Conservation (phyloP, 192 early-diverging fungal genomes). For the Coemansia aciculifera region DNA sequence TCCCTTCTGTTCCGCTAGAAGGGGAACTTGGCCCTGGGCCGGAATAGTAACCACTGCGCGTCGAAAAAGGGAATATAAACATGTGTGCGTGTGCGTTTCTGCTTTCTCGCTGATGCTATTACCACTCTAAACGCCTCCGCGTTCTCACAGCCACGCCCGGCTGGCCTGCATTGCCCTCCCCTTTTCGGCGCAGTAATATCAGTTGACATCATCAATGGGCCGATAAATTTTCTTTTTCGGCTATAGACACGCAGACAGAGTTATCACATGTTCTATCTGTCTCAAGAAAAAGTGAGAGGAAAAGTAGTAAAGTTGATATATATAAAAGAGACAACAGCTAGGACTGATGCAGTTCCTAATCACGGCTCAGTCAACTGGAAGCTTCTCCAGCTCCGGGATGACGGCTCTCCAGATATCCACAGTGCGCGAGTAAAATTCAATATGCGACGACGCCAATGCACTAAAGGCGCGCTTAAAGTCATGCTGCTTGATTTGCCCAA, state of each 20-base stretch:
- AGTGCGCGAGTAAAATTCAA: slow-evolving; percentile 79
- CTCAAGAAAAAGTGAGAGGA: slow-evolving; percentile 9
- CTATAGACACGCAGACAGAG: not conserved
- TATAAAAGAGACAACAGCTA: not conserved
- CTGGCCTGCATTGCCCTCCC: slow-evolving; percentile 8
- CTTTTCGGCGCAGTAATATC: not conserved
- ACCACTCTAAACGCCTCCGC: not conserved
- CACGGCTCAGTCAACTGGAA: slow-evolving; percentile 47
- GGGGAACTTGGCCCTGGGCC: not conserved
- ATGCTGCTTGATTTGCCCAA: slow-evolving; percentile 72
- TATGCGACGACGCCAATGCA: slow-evolving; percentile 75
- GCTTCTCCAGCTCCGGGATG: slow-evolving; percentile 76
- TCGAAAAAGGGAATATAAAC: not conserved
- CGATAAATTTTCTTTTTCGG: not conserved
- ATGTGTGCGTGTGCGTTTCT: slow-evolving; percentile 4
- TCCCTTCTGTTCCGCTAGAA: not conserved
- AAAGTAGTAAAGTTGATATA: not conserved
- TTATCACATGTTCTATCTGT: not conserved
- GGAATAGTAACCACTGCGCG: not conserved
- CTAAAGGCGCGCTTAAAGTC: slow-evolving; percentile 79
- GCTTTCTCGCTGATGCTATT: not conserved
- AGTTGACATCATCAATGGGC: not conserved
- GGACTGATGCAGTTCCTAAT: not conserved
- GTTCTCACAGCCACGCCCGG: slow-evolving; percentile 8
- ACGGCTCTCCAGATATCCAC: slow-evolving; percentile 79